Conservation (phyloP, 306 rosid genomes). For the Inga laurina region DNA sequence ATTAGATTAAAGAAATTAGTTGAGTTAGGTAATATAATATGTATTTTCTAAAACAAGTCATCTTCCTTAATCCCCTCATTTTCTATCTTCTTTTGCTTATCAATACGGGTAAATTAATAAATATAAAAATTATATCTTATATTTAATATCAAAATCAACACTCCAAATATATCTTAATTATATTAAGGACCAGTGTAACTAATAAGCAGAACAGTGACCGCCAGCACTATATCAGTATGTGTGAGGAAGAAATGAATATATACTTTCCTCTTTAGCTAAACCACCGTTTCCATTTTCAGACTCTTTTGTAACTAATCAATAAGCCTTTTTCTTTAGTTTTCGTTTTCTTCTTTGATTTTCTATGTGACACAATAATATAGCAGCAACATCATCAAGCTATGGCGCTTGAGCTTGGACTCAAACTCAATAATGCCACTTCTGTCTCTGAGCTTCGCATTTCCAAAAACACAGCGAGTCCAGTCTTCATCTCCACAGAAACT, state of each 20-base stretch:
- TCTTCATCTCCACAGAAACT: slow-evolving; percentile 59
- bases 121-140: too few relatives aligned
- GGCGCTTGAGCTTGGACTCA: slow-evolving; percentile 76
- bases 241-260: slow-evolving; percentile 49
- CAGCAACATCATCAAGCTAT: slow-evolving; percentile 36
- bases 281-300: background rate
- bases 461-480: slow-evolving; percentile 47
- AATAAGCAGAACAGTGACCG: background rate
- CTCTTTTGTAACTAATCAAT: background rate
- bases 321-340: background rate
- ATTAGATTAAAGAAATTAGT: too few relatives aligned
- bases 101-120: too few relatives aligned
- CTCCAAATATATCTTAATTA: too few relatives aligned
- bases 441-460: slow-evolving; percentile 48
- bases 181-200: too few relatives aligned
- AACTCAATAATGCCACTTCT: slow-evolving; percentile 49
- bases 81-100: too few relatives aligned
- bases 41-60: too few relatives aligned
- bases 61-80: too few relatives aligned
- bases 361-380: slow-evolving; percentile 7
- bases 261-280: slow-evolving; percentile 34
- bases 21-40: too few relatives aligned
- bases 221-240: background rate
- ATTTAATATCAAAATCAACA: too few relatives aligned
- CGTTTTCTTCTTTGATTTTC: background rate